A percentile compares a stretch with the other conserved stretches of the same genome.
phyloP scores from a whole-genome alignment of 164 flowering plant genomes.

The Vitis amurensis region DNA sequence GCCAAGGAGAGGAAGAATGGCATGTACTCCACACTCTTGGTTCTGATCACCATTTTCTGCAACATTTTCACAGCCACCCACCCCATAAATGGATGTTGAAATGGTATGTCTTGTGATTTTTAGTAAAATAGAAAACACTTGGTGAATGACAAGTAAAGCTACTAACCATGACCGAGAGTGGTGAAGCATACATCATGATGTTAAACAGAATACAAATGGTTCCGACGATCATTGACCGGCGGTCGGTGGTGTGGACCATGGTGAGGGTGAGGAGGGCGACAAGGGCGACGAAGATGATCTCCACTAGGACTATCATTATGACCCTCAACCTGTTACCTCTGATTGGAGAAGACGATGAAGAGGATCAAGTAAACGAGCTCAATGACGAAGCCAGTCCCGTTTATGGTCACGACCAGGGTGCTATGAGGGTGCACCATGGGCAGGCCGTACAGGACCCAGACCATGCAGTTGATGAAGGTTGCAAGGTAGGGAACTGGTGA shows the following conservation, averaged over 20 bases:
- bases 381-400: slow-evolving; percentile 57
- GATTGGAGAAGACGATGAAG: slow-evolving; percentile 49
- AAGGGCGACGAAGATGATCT: slow-evolving; percentile 33
- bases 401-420: slow-evolving; percentile 63
- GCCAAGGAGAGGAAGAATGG: slow-evolving; percentile 64
- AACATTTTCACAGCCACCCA: too few relatives aligned
- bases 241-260: slow-evolving; percentile 34
- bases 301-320: slow-evolving; percentile 26
- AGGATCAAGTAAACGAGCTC: slow-evolving; percentile 54
- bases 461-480: slow-evolving; percentile 68
- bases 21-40: slow-evolving; percentile 82
- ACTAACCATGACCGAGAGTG: slow-evolving; percentile 70
- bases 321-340: slow-evolving; percentile 40
- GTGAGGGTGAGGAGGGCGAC: slow-evolving; percentile 38
- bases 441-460: slow-evolving; percentile 78
- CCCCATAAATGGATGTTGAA: too few relatives aligned
- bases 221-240: slow-evolving; percentile 52
- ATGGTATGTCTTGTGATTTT: too few relatives aligned
- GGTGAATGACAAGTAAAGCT: not conserved
- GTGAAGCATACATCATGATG: slow-evolving; percentile 69
- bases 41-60: slow-evolving; percentile 73
- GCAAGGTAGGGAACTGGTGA: slow-evolving; percentile 76
- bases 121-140: not conserved
- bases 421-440: slow-evolving; percentile 74
- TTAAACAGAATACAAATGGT: slow-evolving; percentile 44